Evolutionary conservation across 257 asterid genomes (phyloP).

Genomic region (Oldenlandia corymbosa): DNA sequence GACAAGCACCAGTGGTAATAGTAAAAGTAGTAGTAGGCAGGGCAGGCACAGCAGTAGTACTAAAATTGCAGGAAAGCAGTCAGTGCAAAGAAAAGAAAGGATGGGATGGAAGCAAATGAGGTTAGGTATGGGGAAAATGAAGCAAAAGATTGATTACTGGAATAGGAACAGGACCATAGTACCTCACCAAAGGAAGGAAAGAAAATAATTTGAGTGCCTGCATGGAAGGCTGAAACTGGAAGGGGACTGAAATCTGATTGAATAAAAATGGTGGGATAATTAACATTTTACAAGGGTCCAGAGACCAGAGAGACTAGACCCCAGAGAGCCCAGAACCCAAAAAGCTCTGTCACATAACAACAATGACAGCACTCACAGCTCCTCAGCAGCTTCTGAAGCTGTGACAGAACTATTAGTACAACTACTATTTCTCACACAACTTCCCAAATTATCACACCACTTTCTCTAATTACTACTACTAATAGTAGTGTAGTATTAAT

Average conservation of each 20-base stretch:
- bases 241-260: constrained; percentile 9
- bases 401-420: constrained; percentile 21
- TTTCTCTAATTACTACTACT: not conserved
- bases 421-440: constrained; percentile 16
- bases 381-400: constrained; percentile 22
- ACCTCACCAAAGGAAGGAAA: not conserved
- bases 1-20: not conserved
- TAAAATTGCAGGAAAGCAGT: not conserved
- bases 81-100: not conserved
- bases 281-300: constrained; percentile 46
- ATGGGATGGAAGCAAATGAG: constrained; percentile 15
- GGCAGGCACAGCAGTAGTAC: not conserved
- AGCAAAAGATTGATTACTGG: not conserved
- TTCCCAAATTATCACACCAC: not conserved
- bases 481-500: too few relatives aligned
- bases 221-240: not conserved
- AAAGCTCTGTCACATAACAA: constrained; percentile 56
- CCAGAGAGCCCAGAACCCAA: constrained; percentile 33
- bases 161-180: not conserved
- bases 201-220: constrained; percentile 16
- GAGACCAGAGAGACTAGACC: constrained; percentile 15
- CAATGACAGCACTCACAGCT: constrained; percentile 36
- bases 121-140: constrained; percentile 14
- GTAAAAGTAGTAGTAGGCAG: constrained; percentile 5
- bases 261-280: constrained; percentile 29